A percentile compares a stretch with the other conserved stretches of the same genome.
phyloP scores from a whole-genome alignment of 2,329 filamentous ascomycete genomes.

The Fonsecaea pugnacius region DNA sequence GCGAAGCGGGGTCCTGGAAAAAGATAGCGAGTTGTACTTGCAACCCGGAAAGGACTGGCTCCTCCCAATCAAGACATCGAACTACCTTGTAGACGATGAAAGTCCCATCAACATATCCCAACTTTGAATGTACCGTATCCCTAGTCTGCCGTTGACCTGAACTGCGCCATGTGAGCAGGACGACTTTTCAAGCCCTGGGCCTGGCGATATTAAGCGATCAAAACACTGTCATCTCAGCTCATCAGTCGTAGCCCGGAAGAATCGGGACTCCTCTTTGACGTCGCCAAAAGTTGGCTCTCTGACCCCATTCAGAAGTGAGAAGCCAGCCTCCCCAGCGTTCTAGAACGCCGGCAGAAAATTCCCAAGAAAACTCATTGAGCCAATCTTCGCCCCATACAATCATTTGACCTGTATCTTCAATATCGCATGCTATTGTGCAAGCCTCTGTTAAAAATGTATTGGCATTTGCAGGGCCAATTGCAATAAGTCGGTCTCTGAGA shows the following conservation, averaged over 20 bases:
- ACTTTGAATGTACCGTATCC: conserved; percentile 9
- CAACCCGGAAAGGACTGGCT: conserved; percentile 4
- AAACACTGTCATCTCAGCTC: conserved; percentile 2
- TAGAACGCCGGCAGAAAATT: conserved; percentile 47
- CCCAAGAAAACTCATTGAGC: conserved; percentile 50
- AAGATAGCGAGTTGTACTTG: conserved; percentile 6
- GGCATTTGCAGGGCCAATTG: conserved; percentile 43
- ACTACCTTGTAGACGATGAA: conserved; percentile 15
- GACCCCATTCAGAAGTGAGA: conserved; percentile 45
- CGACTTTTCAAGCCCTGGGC: neutral
- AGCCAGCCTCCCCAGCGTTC: conserved; percentile 49
- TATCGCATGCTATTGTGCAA: conserved; percentile 44
- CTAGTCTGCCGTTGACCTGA: conserved; percentile 6
- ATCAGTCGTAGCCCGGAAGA: conserved; percentile 43
- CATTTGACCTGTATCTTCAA: conserved; percentile 46
- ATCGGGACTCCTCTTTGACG: conserved; percentile 45
- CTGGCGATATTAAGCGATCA: conserved; percentile 1
- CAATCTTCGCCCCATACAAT: conserved; percentile 52
- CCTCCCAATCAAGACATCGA: conserved; percentile 13
- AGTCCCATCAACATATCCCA: conserved; percentile 7
- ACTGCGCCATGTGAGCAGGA: neutral
- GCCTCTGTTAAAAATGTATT: conserved; percentile 46
- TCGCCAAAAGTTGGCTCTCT: conserved; percentile 50
- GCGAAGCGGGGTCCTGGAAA: conserved; percentile 5
- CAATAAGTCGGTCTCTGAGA: conserved; percentile 47